Evolutionary conservation across 2,329 filamentous ascomycete species (phyloP).

Genomic region (Cytospora paraplurivora): DNA sequence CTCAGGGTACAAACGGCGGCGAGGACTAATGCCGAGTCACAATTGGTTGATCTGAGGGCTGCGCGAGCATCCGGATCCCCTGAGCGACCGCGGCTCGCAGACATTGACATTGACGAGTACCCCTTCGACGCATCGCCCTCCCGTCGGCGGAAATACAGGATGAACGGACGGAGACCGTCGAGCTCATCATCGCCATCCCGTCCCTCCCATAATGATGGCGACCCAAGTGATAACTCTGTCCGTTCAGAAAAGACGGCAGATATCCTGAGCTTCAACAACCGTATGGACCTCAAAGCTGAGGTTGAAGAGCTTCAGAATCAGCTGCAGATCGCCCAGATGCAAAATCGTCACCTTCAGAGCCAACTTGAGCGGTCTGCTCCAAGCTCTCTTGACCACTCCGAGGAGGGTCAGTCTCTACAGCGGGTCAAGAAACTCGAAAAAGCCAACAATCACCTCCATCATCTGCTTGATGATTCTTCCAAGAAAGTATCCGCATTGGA

Average conservation of each 20-base stretch:
- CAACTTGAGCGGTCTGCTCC: conserved; percentile 75
- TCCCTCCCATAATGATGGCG: conserved; percentile 59
- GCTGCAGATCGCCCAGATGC: conserved; percentile 91
- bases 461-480: conserved; percentile 90
- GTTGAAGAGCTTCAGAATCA: conserved; percentile 93
- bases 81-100: conserved; percentile 77
- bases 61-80: conserved; percentile 74
- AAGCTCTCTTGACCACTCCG: conserved; percentile 60
- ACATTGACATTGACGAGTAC: conserved; percentile 82
- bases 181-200: conserved; percentile 78
- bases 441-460: conserved; percentile 87
- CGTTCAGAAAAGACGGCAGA: conserved; percentile 86
- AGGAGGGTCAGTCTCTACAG: conserved; percentile 76
- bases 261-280: conserved; percentile 79
- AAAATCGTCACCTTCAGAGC: conserved; percentile 87
- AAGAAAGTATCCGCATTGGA: conserved; percentile 91
- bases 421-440: conserved; percentile 90
- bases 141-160: conserved; percentile 57
- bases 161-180: conserved; percentile 63
- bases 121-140: conserved; percentile 74
- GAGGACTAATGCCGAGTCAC: conserved; percentile 77
- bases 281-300: conserved; percentile 88
- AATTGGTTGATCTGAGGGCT: conserved; percentile 76
- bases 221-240: conserved; percentile 66
- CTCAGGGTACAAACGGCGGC: conserved; percentile 81